A percentile compares a stretch with the other conserved stretches of the same genome.
Evolutionary conservation across 306 rosid genomes (phyloP).

Genomic region (Cicer cuneatum): DNA sequence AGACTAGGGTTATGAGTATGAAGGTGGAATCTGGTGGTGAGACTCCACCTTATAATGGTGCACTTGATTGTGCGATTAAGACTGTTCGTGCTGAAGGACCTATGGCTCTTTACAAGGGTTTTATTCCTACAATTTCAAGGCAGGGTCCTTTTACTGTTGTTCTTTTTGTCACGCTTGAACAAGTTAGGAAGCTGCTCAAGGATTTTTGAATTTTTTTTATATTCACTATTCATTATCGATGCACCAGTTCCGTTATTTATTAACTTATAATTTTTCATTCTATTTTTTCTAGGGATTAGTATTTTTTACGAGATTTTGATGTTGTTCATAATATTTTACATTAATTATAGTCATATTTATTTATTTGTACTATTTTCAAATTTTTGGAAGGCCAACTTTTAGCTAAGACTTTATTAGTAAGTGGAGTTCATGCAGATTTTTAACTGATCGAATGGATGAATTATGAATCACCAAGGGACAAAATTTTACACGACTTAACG

Average conservation of each 20-base stretch:
- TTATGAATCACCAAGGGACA: too few species aligned
- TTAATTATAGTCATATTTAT: too few species aligned
- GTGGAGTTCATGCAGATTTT: too few species aligned
- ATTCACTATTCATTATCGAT: not conserved
- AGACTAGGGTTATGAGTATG: constrained; percentile 94
- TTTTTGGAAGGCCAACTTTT: not conserved
- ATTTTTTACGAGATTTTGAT: not conserved
- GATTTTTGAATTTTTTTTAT: constrained; percentile 52
- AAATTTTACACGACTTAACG: too few species aligned
- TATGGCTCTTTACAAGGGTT: constrained; percentile 85
- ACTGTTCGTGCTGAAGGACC: constrained; percentile 81
- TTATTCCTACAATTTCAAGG: constrained; percentile 79
- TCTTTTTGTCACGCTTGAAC: constrained; percentile 86
- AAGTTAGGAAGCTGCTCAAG: constrained; percentile 69
- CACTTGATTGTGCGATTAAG: constrained; percentile 77
- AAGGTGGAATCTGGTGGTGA: constrained; percentile 62
- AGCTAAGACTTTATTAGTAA: too few species aligned
- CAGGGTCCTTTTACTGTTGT: constrained; percentile 92
- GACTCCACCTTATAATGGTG: constrained; percentile 65
- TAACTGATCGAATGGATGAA: too few species aligned
- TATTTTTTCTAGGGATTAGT: not conserved
- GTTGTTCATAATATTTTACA: not conserved
- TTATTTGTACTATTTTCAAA: not conserved
- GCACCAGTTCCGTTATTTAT: not conserved
- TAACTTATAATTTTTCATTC: not conserved